Percentiles rank a stretch among this genome's conserved stretches.
phyloP scores from a whole-genome alignment of 2,329 filamentous ascomycete species.

The Orbilia quercus region DNA sequence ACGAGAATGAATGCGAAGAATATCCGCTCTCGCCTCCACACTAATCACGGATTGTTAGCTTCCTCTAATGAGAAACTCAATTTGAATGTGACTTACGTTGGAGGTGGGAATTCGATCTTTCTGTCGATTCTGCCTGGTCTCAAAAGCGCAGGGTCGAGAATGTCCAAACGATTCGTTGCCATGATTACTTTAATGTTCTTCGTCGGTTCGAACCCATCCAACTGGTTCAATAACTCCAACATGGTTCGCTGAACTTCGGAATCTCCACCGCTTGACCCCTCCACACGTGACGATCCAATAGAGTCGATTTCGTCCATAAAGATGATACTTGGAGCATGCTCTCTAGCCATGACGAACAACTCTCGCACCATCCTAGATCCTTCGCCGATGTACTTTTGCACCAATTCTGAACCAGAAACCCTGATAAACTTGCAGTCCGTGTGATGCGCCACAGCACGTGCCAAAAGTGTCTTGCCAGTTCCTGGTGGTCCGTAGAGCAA shows the following conservation, averaged over 20 bases:
- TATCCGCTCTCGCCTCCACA: constrained; percentile 95
- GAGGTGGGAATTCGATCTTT: constrained; percentile 98
- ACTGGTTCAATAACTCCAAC: constrained; percentile 96
- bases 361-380: constrained; percentile 98
- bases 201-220: constrained; percentile 97
- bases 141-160: constrained; percentile 92
- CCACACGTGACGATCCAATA: constrained; percentile 95
- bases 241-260: constrained; percentile 99
- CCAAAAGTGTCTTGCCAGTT: constrained; percentile 95
- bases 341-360: constrained; percentile 98
- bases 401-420: constrained; percentile 93
- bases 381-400: constrained; percentile 99
- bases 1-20: constrained; percentile 94
- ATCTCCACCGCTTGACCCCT: constrained; percentile 93
- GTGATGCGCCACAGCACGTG: constrained; percentile 95
- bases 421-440: constrained; percentile 99
- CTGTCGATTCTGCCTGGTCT: constrained; percentile 97
- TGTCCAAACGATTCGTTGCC: constrained; percentile 98
- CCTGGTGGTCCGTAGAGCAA: constrained; percentile 95
- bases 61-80: not conserved
- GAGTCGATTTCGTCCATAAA: constrained; percentile 99
- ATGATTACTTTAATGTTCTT: constrained; percentile 99
- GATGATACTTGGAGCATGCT: constrained; percentile 98
- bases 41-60: constrained; percentile 60
- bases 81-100: constrained; percentile 70